phyloP scores from a whole-genome alignment of 108 stramenopile genomes.

The Fistulifera pelliculosa region DNA sequence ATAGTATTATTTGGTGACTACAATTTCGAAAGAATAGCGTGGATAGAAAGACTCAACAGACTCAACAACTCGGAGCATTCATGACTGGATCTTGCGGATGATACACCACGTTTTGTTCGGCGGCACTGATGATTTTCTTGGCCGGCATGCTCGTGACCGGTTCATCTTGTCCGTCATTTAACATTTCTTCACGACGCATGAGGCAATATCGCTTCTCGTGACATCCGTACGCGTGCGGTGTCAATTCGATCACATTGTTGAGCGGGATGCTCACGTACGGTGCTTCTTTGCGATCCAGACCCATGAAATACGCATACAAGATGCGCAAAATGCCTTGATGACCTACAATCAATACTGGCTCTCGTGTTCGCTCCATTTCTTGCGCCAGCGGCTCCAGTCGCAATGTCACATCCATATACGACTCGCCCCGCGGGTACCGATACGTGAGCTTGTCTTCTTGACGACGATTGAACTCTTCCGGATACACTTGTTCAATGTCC shows the following conservation, averaged over 20 bases:
- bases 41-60: no score
- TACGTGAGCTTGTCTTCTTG: conserved; percentile 92
- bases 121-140: conserved; percentile 12
- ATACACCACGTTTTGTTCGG: conserved; percentile 13
- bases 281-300: conserved; percentile 86
- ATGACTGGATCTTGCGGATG: conserved; percentile 38
- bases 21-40: no score
- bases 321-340: conserved; percentile 96
- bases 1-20: no score
- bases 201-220: conserved; percentile 87
- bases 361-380: conserved; percentile 96
- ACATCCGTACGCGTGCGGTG: conserved; percentile 93
- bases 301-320: conserved; percentile 98
- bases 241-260: conserved; percentile 95
- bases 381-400: conserved; percentile 95
- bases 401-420: conserved; percentile 97
- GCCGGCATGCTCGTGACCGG: conserved; percentile 67
- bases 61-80: conserved; percentile 52
- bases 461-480: conserved; percentile 89
- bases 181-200: conserved; percentile 82
- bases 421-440: conserved; percentile 87
- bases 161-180: conserved; percentile 87
- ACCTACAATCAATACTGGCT: conserved; percentile 93
- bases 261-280: conserved; percentile 96
- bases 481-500: conserved; percentile 89